Base-by-base conservation (phyloP, 1,139 yeast species). In the Arxiozyma heterogenica region DNA sequence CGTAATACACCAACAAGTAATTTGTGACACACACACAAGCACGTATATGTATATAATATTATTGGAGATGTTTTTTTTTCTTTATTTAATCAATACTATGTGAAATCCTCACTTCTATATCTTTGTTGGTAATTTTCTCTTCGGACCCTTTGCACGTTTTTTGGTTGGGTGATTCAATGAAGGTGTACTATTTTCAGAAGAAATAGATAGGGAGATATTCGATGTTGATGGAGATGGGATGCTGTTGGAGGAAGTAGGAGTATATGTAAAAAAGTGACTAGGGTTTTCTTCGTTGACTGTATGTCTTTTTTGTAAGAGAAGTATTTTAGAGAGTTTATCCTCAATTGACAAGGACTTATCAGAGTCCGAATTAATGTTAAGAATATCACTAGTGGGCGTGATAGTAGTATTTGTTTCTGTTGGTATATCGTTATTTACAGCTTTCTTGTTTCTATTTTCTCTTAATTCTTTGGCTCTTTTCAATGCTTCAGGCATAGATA, bases 111-210 rank as follows among this genome's bases (percentile, higher is more conserved):
- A 23, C 23, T 50, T 45, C 41, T 27, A 27, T 21, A 51, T 41
- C 23, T 30, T 42, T 34, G 57, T 59, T 11, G 95, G 95, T 43
- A 82, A 75, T 58, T 86, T 76, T 64, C 95, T 74, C 65, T 79
- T 83, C 2, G 95, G 95, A 0, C 95, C 95, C 61, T 77, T 82
- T 4, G 90, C 73, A 57, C 95, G 74, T 0, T 71, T 61, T 65
- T 85, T 86, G 49, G 79, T 85, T 12, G 80, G 71, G 63, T 86
- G 94, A 0, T 71, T 73, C 55, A 85, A 71, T 53, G 56, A 46
- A 17, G 49, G 9, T 5, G 53, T 20, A 15, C 30, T 46, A 21
- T 18, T 23, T 3, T 46, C n/a, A 23, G 44, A 15, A n/a, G 49
- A 45, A 9, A 25, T n/a, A 12, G 48, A 3, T 20, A 17, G 25